Conservation (phyloP, 2,329 filamentous ascomycete genomes). For the Gnomoniopsis sp. region DNA sequence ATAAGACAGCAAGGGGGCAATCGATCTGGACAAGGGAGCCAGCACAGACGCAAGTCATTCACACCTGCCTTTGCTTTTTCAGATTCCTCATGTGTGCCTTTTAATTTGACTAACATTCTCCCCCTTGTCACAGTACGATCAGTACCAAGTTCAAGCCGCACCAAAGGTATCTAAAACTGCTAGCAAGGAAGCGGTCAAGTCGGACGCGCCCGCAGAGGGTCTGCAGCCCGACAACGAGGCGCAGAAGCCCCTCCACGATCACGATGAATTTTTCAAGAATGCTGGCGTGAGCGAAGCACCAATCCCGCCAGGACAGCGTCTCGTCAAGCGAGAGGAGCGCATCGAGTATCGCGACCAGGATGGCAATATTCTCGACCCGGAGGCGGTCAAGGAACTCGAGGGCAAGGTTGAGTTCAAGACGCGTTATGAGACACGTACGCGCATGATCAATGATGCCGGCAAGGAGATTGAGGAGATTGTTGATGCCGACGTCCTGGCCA, state of each 20-base stretch:
- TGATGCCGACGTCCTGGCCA: conserved; percentile 25
- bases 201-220: conserved; percentile 20
- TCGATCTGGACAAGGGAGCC: neutral
- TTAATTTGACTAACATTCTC: neutral
- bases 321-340: conserved; percentile 67
- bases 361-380: conserved; percentile 80
- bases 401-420: conserved; percentile 96
- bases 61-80: neutral
- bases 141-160: conserved; percentile 31
- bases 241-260: conserved; percentile 20
- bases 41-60: neutral
- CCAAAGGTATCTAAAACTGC: conserved; percentile 7
- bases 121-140: conserved; percentile 40
- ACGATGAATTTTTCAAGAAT: conserved; percentile 19
- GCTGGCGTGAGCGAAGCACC: conserved; percentile 46
- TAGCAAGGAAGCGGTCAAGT: conserved; percentile 6
- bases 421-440: conserved; percentile 90
- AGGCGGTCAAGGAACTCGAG: conserved; percentile 78
- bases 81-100: neutral
- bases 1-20: conserved; percentile 15
- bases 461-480: conserved; percentile 63
- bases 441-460: conserved; percentile 74
- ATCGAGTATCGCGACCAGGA: conserved; percentile 94
- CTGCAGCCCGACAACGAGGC: conserved; percentile 15
- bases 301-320: conserved; percentile 44